These are phyloP conservation scores for Aspergillus hortae DNA, from an alignment of 2,329 filamentous ascomycete species.

Conservation along the genomic window DNA sequence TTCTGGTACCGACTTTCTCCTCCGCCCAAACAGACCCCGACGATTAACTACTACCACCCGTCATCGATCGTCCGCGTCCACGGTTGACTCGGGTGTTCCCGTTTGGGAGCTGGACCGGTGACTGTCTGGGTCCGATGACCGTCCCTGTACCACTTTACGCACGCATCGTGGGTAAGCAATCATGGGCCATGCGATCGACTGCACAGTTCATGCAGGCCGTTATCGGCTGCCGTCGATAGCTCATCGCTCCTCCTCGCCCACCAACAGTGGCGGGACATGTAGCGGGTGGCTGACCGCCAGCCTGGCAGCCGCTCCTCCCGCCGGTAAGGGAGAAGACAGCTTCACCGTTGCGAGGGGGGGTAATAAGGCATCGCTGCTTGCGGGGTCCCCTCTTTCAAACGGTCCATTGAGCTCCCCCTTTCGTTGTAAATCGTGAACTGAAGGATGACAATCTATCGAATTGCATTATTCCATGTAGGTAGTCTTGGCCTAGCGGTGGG, in stretches of 20 bases:
- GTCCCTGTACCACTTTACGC: constrained; percentile 4
- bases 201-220: constrained; percentile 19
- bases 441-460: background rate
- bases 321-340: background rate
- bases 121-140: background rate
- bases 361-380: background rate
- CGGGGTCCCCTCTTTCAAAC: too few species aligned
- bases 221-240: constrained; percentile 14
- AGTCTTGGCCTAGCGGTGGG: background rate
- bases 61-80: background rate
- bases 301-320: constrained; percentile 5
- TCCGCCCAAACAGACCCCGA: background rate
- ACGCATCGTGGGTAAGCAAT: background rate
- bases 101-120: background rate
- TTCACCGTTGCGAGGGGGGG: background rate
- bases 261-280: constrained; percentile 16
- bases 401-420: too few species aligned
- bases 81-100: background rate
- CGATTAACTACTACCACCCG: too few species aligned
- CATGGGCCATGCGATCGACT: background rate
- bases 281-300: constrained; percentile 16
- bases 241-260: constrained; percentile 1
- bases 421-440: background rate
- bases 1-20: background rate
- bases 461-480: background rate